Percentiles rank a stretch among this genome's conserved stretches.
These are phyloP conservation scores for Urochloa ruziziensis DNA, from an alignment of 176 grass and related monocot species.

Conservation along the genomic window DNA sequence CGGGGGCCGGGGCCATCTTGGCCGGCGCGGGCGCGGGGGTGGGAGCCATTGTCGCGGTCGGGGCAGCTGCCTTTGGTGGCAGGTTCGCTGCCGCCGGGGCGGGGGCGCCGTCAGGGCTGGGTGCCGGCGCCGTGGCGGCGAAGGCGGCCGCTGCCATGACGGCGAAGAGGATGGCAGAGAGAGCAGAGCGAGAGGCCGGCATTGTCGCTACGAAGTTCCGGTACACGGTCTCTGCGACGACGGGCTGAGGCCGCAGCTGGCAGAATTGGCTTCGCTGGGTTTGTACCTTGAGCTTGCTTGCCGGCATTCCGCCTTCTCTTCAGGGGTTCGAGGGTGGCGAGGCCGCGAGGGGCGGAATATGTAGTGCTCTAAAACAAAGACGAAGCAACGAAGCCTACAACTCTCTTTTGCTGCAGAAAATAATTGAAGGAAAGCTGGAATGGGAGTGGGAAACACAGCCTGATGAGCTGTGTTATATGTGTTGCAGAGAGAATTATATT, in stretches of 20 bases:
- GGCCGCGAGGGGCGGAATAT: not conserved
- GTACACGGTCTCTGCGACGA: not conserved
- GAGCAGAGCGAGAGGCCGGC: not conserved
- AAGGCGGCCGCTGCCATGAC: not conserved
- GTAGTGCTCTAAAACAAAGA: not conserved
- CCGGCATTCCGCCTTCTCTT: not conserved
- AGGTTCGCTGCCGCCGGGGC: not conserved
- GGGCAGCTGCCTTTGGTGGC: not conserved
- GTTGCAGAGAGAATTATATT: too few relatives aligned
- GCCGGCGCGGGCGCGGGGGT: not conserved
- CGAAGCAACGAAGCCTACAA: not conserved
- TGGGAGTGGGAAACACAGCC: not conserved
- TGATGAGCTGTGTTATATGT: not conserved
- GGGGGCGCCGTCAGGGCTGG: not conserved
- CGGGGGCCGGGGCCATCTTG: not conserved
- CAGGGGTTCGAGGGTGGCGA: not conserved
- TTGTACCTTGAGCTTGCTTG: not conserved
- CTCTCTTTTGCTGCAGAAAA: not conserved
- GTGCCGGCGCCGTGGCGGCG: slow-evolving; percentile 3
- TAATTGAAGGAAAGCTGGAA: not conserved
- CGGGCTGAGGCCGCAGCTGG: not conserved
- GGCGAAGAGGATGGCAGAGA: not conserved
- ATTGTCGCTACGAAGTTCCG: not conserved
- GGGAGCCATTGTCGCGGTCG: not conserved
- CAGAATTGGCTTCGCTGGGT: too few relatives aligned